Evolutionary conservation across 768 basidiomycete genomes (phyloP), one percentile per base, ranked within the genome.

Genomic region (Glaciozyma antarctica): DNA sequence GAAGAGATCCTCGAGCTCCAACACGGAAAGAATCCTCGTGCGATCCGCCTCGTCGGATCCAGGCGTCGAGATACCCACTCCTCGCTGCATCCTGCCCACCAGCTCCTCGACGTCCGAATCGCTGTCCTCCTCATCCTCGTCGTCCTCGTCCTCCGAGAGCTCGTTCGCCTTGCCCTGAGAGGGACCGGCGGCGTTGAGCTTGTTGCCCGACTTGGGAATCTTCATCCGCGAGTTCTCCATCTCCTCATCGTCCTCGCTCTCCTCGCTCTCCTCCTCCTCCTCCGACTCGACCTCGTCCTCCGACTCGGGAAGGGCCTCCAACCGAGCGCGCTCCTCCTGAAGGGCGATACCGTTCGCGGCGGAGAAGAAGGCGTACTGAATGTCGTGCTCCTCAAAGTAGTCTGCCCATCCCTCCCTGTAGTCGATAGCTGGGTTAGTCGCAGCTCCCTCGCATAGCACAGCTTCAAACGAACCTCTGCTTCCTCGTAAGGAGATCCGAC

Each of bases 301-400:
- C 28, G 71, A 61, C 47, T 71, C 73, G 26, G 71, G 71, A 59
- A 71, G 60, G 73, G 71, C 67, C 61, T 75, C 70, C 49, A 75
- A 68, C 72, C 82, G 76, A 55, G 60, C 61, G 51, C 85, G 80
- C 61, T 84, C 85, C 75, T 88, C 83, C 65, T 97, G 94, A 45
- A 91, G 73, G 28, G 90, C 90, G 6, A 84, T 80, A 32, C 90
- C 90, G 77, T 89, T 88, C 16, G 88, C 82, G 10, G 95, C 92
- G 10, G 95, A 92, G 78, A 93, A 94, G 75, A 99, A 94, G 0
- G 89, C 91, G 73, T 88, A 95, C 64, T 80, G 81, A 51, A 93
- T 79, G 12, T 82, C 81, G 71, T 87, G 81, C 16, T 79, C 71
- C 63, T 93, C 90, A 71, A 94, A 92, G 73, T 90, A 88, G 74